These are phyloP conservation scores for Leishmania guyanensis DNA, from an alignment of 208 protist species.

Conservation along the genomic window DNA sequence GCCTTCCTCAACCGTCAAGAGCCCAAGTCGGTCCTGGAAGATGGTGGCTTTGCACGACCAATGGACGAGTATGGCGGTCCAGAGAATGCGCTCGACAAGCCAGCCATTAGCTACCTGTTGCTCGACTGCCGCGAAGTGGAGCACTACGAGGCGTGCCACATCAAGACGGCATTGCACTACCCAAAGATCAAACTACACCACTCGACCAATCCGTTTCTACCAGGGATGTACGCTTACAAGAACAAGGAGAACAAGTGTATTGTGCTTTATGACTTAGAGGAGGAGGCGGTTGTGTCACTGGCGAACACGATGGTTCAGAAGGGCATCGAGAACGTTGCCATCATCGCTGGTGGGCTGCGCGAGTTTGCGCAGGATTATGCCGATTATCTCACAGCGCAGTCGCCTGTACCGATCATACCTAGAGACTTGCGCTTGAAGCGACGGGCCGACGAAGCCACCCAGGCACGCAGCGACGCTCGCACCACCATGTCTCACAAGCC, in stretches of 20 bases:
- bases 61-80: conserved; percentile 83
- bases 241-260: conserved; percentile 88
- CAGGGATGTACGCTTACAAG: conserved; percentile 87
- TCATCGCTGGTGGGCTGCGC: conserved; percentile 78
- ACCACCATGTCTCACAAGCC: conserved; percentile 74
- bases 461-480: conserved; percentile 76
- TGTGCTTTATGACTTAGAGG: conserved; percentile 90
- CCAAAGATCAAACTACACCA: conserved; percentile 73
- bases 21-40: conserved; percentile 33
- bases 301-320: conserved; percentile 82
- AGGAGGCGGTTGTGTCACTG: conserved; percentile 57
- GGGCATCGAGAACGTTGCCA: conserved; percentile 86
- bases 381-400: conserved; percentile 51
- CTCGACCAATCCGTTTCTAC: conserved; percentile 75
- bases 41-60: conserved; percentile 79
- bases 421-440: conserved; percentile 71
- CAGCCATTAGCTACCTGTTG: conserved; percentile 55
- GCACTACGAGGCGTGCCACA: conserved; percentile 81
- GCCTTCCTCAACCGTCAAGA: conserved; percentile 42
- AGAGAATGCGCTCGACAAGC: conserved; percentile 17
- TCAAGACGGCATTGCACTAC: conserved; percentile 83
- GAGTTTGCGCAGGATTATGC: conserved; percentile 87
- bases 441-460: conserved; percentile 61
- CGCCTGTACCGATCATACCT: conserved; percentile 70
- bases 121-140: conserved; percentile 81